Evolutionary conservation across 2,329 filamentous ascomycete species (phyloP).

Genomic region (Metarhizium guizhouense): DNA sequence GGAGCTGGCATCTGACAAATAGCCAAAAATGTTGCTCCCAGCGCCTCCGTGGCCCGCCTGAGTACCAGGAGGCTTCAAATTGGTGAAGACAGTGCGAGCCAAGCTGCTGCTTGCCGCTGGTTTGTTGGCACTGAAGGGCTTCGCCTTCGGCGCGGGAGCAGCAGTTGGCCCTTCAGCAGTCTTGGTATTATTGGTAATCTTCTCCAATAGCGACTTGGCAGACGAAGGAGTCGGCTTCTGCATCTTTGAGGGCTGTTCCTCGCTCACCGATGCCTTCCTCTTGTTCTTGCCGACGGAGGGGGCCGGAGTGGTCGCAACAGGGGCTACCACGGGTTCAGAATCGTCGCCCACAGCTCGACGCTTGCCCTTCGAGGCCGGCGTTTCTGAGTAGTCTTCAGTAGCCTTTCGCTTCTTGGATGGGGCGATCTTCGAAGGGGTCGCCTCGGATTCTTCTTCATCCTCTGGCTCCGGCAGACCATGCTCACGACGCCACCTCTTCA

Average conservation of each 20-base stretch:
- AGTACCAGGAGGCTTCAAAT: constrained; percentile 23
- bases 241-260: constrained; percentile 41
- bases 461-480: constrained; percentile 44
- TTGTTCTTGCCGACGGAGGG: constrained; percentile 36
- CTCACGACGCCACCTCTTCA: constrained; percentile 49
- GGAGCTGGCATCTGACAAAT: constrained; percentile 48
- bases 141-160: constrained; percentile 18
- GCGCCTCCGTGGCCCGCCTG: constrained; percentile 16
- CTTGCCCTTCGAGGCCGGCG: constrained; percentile 35
- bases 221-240: constrained; percentile 43
- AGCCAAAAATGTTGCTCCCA: constrained; percentile 47
- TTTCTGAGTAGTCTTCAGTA: constrained; percentile 36
- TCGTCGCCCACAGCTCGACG: constrained; percentile 35
- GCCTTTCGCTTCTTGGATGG: constrained; percentile 48
- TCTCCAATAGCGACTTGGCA: constrained; percentile 48
- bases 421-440: constrained; percentile 17
- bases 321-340: constrained; percentile 21
- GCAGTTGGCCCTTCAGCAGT: constrained; percentile 15
- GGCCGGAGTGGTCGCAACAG: constrained; percentile 9
- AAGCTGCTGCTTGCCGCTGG: constrained; percentile 24
- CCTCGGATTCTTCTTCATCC: constrained; percentile 29
- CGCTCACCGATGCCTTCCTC: constrained; percentile 38
- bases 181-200: constrained; percentile 41
- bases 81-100: constrained; percentile 34
- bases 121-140: constrained; percentile 25